Percentiles rank a stretch among this genome's conserved stretches.
phyloP scores from a whole-genome alignment of 225 moss, liverwort and hornwort genomes.

The Rhytidiadelphus loreus region DNA sequence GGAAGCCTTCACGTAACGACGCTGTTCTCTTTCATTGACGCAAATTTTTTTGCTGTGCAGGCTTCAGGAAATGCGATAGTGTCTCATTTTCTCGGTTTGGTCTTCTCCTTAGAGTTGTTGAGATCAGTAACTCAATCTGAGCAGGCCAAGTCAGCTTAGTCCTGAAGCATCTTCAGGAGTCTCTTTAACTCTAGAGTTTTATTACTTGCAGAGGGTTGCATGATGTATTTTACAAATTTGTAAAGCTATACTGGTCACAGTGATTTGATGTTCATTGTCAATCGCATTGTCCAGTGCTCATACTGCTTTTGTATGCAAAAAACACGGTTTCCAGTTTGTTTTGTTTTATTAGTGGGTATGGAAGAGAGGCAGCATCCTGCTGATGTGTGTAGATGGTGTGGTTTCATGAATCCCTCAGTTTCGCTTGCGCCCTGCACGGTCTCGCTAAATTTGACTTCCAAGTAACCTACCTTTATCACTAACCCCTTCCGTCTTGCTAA shows the following conservation, averaged over 20 bases:
- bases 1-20: not conserved
- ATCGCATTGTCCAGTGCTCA: not conserved
- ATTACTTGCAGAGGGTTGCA: conserved; percentile 32
- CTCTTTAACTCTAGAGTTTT: conserved; percentile 41
- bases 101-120: conserved; percentile 67
- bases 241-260: conserved; percentile 3
- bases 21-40: not conserved
- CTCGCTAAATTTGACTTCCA: not conserved
- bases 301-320: not conserved
- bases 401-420: not conserved
- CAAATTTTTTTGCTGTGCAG: conserved; percentile 10
- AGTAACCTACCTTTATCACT: not conserved
- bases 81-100: conserved; percentile 68
- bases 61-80: conserved; percentile 82
- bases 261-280: not conserved
- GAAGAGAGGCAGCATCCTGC: not conserved
- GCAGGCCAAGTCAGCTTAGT: conserved; percentile 48
- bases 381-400: not conserved
- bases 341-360: not conserved
- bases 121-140: conserved; percentile 64
- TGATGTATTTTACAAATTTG: conserved; percentile 24
- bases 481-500: not conserved
- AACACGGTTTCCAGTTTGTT: not conserved
- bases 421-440: not conserved
- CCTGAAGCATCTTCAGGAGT: conserved; percentile 14